Conservation (phyloP, 768 basidiomycete genomes). For the Pluteus cervinus region DNA sequence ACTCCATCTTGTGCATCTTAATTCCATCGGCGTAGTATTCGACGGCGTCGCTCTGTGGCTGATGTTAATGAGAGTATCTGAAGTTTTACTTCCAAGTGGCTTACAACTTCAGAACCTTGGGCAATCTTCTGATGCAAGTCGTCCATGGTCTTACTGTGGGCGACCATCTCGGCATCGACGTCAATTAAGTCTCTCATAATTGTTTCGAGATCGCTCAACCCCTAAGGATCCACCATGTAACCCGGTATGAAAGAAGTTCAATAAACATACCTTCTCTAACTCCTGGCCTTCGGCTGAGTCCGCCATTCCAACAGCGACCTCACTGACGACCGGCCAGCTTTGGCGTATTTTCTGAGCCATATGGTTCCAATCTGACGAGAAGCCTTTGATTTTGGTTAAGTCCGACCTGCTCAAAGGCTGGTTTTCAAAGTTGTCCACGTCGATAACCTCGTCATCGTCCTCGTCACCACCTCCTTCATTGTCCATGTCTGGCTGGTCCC, state of each 20-base stretch:
- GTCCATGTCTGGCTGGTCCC: conserved; percentile 14
- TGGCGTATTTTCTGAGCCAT: conserved; percentile 44
- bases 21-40: conserved; percentile 46
- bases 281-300: conserved; percentile 54
- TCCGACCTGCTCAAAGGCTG: conserved; percentile 59
- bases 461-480: conserved; percentile 29
- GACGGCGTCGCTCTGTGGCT: conserved; percentile 41
- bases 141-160: conserved; percentile 48
- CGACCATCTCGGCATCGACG: conserved; percentile 51
- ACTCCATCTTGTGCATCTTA: conserved; percentile 34
- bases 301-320: conserved; percentile 53
- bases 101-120: conserved; percentile 53
- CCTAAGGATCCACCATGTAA: conserved; percentile 26
- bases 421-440: conserved; percentile 55
- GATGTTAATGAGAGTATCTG: background rate
- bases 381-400: conserved; percentile 44
- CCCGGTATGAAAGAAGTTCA: conserved; percentile 2
- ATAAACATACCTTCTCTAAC: conserved; percentile 39
- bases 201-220: conserved; percentile 51
- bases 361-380: conserved; percentile 57
- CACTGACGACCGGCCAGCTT: conserved; percentile 39
- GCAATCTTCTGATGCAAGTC: conserved; percentile 52
- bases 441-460: conserved; percentile 48
- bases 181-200: conserved; percentile 70
- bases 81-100: conserved; percentile 17